Base-by-base conservation (phyloP, 1,284 basidiomycete genomes). In the Rhodotorula sp. region DNA sequence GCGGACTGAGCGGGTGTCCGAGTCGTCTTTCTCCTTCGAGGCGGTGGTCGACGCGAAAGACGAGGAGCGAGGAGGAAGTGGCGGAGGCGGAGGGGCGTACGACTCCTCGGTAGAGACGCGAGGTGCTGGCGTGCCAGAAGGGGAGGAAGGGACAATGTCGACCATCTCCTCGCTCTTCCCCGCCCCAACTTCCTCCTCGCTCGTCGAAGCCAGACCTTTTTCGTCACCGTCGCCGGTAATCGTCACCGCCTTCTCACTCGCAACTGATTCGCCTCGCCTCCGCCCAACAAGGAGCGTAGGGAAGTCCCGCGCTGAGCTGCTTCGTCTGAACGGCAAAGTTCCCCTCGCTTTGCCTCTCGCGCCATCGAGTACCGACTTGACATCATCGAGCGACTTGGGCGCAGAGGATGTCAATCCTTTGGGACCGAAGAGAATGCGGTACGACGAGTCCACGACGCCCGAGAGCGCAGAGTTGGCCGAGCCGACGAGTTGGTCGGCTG, bases 371-470 rank as follows among this genome's bases (percentile, higher is more conserved):
- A 77, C 75, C 30, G 62, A 73, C 50, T 67, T 69, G 16, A 78
- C 76, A 13, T 78, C 77, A n/a, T 77, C 77, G 24, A 78, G 58
- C 28, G 72, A 76, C 55, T 67, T 65, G 0, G 77, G 77, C 30
- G 70, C 70, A 5, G 44, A 47, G 26, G 50, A 40, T 8, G 60
- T 40, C 7, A 61, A 16, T 4, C 60, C 60, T 6, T 52, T 52
- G 0, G 60, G 50, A 1, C 60, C 60, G 40, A 76, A 76, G 13
- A 77, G 61, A 47, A 75, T 67, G 16, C 71, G 67, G 56, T 72
- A 76, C 9, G 69, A 69, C 15, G 67, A 66, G 34, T 73, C 68
- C 48, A 72, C 74, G 48, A 75, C 67, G 34, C 64, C 64, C 7
- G 63, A 65, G 26, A 78, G 69, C 4, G 75, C 73, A 16, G 59